A percentile compares a stretch with the other conserved stretches of the same genome.
phyloP scores from a whole-genome alignment of 2,329 filamentous ascomycete species.

The Rugonectria rugulosa region DNA sequence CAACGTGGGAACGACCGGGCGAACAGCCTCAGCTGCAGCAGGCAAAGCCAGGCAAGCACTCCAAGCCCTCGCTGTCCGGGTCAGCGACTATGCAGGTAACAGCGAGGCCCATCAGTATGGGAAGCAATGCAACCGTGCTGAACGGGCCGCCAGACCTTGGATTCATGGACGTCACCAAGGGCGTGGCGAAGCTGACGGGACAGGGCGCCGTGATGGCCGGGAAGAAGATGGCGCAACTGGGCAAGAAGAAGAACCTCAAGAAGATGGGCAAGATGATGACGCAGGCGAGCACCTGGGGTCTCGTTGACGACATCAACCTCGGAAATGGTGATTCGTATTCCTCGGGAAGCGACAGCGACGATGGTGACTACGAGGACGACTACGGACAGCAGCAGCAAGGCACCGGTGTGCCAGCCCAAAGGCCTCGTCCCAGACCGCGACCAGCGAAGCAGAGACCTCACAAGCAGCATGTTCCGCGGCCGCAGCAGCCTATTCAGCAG shows the following conservation, averaged over 20 bases:
- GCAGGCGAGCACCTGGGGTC: constrained; percentile 7
- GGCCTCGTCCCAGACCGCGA: neutral
- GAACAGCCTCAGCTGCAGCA: neutral
- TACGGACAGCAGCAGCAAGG: neutral
- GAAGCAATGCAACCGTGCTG: neutral
- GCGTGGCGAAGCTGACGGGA: constrained; percentile 28
- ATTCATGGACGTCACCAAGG: constrained; percentile 30
- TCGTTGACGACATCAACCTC: neutral
- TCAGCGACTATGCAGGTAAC: neutral
- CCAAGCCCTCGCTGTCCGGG: neutral
- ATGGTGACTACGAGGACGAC: constrained; percentile 8
- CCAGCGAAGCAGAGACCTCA: neutral
- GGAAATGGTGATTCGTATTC: constrained; percentile 14
- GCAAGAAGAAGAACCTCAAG: constrained; percentile 37
- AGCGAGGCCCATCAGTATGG: neutral
- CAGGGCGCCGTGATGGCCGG: constrained; percentile 3
- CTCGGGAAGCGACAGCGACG: constrained; percentile 18
- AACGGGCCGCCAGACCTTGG: constrained; percentile 12
- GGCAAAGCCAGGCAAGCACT: neutral
- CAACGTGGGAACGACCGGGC: constrained; percentile 40
- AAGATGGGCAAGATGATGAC: constrained; percentile 30
- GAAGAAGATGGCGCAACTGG: constrained; percentile 37
- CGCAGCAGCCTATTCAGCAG: neutral
- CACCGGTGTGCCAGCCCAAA: neutral
- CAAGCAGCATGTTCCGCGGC: neutral